Percentiles rank a stretch among this genome's conserved stretches.
Conservation (phyloP, 2,329 filamentous ascomycete species). For the Fusarium xyrophilum region DNA sequence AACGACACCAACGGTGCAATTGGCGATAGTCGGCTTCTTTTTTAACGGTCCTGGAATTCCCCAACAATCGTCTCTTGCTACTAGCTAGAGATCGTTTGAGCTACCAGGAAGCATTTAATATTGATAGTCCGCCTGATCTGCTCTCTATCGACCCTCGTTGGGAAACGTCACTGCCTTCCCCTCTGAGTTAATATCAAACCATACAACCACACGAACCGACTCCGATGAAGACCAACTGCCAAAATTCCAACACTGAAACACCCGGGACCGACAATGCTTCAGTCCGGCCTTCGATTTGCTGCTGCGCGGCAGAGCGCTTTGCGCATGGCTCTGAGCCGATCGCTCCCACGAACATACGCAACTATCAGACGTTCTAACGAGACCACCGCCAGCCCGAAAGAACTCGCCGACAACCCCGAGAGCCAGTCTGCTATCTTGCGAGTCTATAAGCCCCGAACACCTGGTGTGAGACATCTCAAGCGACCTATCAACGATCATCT, state of each 20-base stretch:
- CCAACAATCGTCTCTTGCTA: conserved; percentile 7
- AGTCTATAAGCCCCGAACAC: conserved; percentile 92
- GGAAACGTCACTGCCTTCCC: conserved; percentile 18
- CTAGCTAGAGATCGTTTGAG: conserved; percentile 12
- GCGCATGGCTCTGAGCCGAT: conserved; percentile 40
- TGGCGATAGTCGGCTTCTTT: conserved; percentile 32
- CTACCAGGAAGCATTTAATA: conserved; percentile 3
- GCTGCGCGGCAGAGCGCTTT: conserved; percentile 42
- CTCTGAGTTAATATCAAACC: conserved; percentile 26
- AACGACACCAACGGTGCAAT: conserved; percentile 21
- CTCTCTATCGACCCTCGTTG: conserved; percentile 12
- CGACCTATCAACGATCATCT: conserved; percentile 95
- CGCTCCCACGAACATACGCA: conserved; percentile 44
- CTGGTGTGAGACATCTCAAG: conserved; percentile 88
- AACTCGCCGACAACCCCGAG: conserved; percentile 38
- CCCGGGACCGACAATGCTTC: conserved; percentile 41
- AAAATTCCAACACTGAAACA: not conserved
- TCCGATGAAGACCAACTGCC: conserved; percentile 26
- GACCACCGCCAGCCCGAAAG: conserved; percentile 31
- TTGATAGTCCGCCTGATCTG: conserved; percentile 12
- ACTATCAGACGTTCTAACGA: conserved; percentile 36
- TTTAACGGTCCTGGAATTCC: conserved; percentile 23
- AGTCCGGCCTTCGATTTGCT: conserved; percentile 42
- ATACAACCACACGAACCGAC: conserved; percentile 2
- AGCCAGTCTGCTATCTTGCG: conserved; percentile 63